phyloP scores from a whole-genome alignment of 108 stramenopile genomes.

The Craspedostauros australis region DNA sequence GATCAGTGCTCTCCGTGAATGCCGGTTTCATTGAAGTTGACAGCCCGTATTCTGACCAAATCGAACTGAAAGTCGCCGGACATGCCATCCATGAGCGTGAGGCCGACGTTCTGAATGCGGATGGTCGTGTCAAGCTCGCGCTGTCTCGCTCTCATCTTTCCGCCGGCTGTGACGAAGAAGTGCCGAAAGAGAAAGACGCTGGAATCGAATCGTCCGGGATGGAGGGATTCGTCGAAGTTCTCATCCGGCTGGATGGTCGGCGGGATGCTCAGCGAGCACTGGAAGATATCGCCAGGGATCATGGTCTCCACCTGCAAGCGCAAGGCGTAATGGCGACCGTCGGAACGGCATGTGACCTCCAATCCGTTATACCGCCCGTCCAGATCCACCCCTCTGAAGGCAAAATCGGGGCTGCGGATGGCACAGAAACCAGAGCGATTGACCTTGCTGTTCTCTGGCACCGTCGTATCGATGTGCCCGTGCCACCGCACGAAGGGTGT shows the following conservation, averaged over 20 bases:
- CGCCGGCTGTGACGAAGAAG: slow-evolving; percentile 56
- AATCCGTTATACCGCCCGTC: slow-evolving; percentile 62
- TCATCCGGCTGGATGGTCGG: slow-evolving; percentile 8
- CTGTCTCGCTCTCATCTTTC: slow-evolving; percentile 51
- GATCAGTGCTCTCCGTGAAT: background rate
- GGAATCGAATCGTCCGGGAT: slow-evolving; percentile 27
- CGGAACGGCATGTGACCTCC: slow-evolving; percentile 72
- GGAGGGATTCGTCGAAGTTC: slow-evolving; percentile 5
- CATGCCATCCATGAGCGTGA: slow-evolving; percentile 77
- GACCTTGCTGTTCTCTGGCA: slow-evolving; percentile 35
- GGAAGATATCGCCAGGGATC: slow-evolving; percentile 79
- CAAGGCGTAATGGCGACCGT: slow-evolving; percentile 70
- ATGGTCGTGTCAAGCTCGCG: slow-evolving; percentile 57
- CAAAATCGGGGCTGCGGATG: slow-evolving; percentile 70
- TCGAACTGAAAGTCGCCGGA: slow-evolving; percentile 79
- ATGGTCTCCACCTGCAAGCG: slow-evolving; percentile 63
- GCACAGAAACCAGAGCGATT: slow-evolving; percentile 75
- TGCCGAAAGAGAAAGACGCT: slow-evolving; percentile 59
- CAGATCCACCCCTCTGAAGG: slow-evolving; percentile 57
- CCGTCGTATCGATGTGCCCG: slow-evolving; percentile 55
- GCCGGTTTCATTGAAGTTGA: slow-evolving; percentile 52
- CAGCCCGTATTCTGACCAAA: slow-evolving; percentile 64
- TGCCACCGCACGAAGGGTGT: slow-evolving; percentile 74
- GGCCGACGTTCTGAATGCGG: slow-evolving; percentile 59
- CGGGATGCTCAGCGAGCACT: slow-evolving; percentile 54